These are phyloP conservation scores for Trametes versicolor DNA, from an alignment of 1,284 basidiomycete species.

Conservation along the genomic window DNA sequence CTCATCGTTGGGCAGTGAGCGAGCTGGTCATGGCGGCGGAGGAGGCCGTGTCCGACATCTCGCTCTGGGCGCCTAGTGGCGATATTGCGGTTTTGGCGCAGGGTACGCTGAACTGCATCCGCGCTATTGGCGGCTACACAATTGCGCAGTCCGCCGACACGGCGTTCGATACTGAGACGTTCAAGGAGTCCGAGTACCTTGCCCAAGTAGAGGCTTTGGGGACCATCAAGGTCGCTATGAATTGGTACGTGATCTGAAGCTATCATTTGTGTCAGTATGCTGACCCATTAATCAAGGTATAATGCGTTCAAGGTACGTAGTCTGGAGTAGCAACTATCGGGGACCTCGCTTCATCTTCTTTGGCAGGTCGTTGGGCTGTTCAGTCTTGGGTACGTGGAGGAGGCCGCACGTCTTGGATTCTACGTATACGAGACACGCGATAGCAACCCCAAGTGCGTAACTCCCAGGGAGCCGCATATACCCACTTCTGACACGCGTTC, in stretches of 20 bases:
- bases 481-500: constrained; percentile 10
- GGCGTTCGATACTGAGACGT: constrained; percentile 67
- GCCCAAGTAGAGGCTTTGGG: constrained; percentile 54
- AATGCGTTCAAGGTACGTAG: constrained; percentile 67
- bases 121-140: constrained; percentile 70
- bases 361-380: constrained; percentile 65
- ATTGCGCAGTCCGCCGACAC: constrained; percentile 55
- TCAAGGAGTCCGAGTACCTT: constrained; percentile 65
- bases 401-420: constrained; percentile 71
- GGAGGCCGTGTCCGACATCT: constrained; percentile 68
- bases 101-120: constrained; percentile 67
- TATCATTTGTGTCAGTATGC: constrained; percentile 12
- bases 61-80: constrained; percentile 62
- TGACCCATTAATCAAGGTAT: constrained; percentile 55
- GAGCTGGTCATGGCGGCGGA: constrained; percentile 68
- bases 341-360: no score
- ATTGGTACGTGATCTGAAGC: constrained; percentile 55
- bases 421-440: constrained; percentile 63
- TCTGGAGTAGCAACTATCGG: no score
- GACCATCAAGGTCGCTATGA: constrained; percentile 61
- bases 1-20: constrained; percentile 53
- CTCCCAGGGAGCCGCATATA: background rate
- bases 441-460: constrained; percentile 67
- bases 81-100: constrained; percentile 63
- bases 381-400: constrained; percentile 64